Conservation (phyloP, 2,329 filamentous ascomycete species). For the Berkeleyomyces rouxiae region DNA sequence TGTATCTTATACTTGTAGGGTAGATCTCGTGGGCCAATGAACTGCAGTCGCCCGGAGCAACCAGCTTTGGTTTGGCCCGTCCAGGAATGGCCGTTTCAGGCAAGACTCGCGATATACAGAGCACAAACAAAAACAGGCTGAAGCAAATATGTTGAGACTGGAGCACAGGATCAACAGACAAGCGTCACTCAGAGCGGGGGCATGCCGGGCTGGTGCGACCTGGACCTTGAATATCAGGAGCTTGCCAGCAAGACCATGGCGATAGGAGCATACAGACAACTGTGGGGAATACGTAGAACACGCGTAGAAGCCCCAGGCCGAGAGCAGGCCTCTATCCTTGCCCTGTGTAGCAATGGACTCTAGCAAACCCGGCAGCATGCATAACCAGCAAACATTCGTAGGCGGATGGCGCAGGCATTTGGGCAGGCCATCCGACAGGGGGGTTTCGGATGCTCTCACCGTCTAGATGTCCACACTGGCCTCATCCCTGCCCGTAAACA, state of each 20-base stretch:
- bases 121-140: neutral
- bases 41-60: neutral
- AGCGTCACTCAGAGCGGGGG: neutral
- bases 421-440: neutral
- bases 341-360: too few species aligned
- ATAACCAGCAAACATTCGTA: too few species aligned
- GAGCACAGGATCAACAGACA: neutral
- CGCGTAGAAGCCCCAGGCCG: too few species aligned
- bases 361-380: too few species aligned
- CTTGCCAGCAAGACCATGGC: too few species aligned
- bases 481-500: slow-evolving; percentile 42
- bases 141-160: neutral
- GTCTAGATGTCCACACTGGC: slow-evolving; percentile 35
- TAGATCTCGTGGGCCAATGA: neutral
- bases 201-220: neutral
- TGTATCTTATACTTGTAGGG: neutral
- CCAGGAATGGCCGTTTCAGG: neutral
- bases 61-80: neutral
- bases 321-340: too few species aligned
- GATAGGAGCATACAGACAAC: neutral
- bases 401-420: too few species aligned
- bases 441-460: neutral
- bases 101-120: neutral
- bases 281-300: too few species aligned
- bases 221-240: too few species aligned